A percentile compares a stretch with the other conserved stretches of the same genome.
Conservation (phyloP, 192 early-diverging fungal species). For the Physocladia obscura region DNA sequence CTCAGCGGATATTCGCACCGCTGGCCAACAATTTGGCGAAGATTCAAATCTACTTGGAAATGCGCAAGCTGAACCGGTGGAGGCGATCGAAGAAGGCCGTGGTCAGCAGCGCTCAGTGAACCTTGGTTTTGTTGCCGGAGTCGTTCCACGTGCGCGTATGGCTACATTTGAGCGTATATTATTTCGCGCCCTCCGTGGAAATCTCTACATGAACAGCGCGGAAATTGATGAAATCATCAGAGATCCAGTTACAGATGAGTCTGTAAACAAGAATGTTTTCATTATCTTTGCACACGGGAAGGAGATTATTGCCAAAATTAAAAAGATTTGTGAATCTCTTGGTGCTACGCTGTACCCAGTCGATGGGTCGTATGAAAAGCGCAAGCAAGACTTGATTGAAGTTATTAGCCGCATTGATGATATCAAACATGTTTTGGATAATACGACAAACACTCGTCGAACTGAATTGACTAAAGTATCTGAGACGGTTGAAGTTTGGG, state of each 20-base stretch:
- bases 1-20: conserved; percentile 38
- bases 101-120: conserved; percentile 5
- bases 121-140: conserved; percentile 90
- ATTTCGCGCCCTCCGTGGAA: conserved; percentile 95
- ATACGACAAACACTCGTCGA: conserved; percentile 78
- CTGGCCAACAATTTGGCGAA: conserved; percentile 30
- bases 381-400: conserved; percentile 77
- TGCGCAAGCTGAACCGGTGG: conserved; percentile 14
- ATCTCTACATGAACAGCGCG: conserved; percentile 92
- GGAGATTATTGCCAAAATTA: conserved; percentile 85
- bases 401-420: conserved; percentile 87
- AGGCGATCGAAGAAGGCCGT: conserved; percentile 26
- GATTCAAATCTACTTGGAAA: conserved; percentile 27
- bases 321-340: conserved; percentile 90
- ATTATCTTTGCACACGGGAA: conserved; percentile 97
- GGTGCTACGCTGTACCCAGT: conserved; percentile 94
- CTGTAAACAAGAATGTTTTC: conserved; percentile 95
- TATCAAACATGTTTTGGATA: conserved; percentile 79
- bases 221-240: conserved; percentile 93
- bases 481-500: conserved; percentile 85
- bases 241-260: conserved; percentile 85
- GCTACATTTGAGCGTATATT: conserved; percentile 92
- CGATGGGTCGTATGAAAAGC: conserved; percentile 78
- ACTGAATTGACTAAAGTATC: conserved; percentile 83
- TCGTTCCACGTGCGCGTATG: conserved; percentile 80